These are phyloP conservation scores for Cafeteria roenbergensis DNA, from an alignment of 108 stramenopile species.

Conservation along the genomic window DNA sequence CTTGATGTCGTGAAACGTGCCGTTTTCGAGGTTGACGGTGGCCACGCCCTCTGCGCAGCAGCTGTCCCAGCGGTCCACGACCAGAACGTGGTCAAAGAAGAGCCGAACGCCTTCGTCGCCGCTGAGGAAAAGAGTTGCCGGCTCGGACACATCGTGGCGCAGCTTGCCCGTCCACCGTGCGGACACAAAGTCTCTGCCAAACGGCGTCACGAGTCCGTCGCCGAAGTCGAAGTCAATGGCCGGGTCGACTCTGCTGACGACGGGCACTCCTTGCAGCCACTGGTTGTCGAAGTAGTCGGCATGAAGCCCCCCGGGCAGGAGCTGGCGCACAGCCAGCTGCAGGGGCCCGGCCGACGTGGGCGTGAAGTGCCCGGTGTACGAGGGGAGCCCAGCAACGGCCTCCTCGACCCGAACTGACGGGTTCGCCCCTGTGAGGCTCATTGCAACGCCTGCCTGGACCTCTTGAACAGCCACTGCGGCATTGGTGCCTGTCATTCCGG, in stretches of 20 bases:
- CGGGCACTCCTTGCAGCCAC: constrained; percentile 56
- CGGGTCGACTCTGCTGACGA: constrained; percentile 48
- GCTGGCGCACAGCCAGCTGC: constrained; percentile 51
- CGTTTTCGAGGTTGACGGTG: not conserved
- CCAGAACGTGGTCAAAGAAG: constrained; percentile 59
- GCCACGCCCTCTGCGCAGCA: constrained; percentile 28
- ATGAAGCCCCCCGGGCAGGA: constrained; percentile 51
- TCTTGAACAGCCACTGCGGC: constrained; percentile 26
- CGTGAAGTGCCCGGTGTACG: constrained; percentile 53
- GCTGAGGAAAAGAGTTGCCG: constrained; percentile 52
- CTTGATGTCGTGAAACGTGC: not conserved
- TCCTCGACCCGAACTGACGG: constrained; percentile 43
- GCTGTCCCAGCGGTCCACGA: constrained; percentile 46
- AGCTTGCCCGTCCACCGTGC: constrained; percentile 64
- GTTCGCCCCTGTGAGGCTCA: constrained; percentile 31
- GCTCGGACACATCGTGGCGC: constrained; percentile 37
- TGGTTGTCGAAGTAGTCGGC: constrained; percentile 65
- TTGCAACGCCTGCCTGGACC: constrained; percentile 22
- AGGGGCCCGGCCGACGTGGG: constrained; percentile 42
- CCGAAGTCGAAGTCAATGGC: constrained; percentile 49
- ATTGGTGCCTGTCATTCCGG: constrained; percentile 40
- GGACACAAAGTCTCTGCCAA: constrained; percentile 62
- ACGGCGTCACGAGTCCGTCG: constrained; percentile 54
- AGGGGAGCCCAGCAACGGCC: constrained; percentile 56
- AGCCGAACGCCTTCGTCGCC: constrained; percentile 59